A percentile compares a stretch with the other conserved stretches of the same genome.
Conservation (phyloP, 495 filamentous ascomycete species). For the Cladorrhinum samala region DNA sequence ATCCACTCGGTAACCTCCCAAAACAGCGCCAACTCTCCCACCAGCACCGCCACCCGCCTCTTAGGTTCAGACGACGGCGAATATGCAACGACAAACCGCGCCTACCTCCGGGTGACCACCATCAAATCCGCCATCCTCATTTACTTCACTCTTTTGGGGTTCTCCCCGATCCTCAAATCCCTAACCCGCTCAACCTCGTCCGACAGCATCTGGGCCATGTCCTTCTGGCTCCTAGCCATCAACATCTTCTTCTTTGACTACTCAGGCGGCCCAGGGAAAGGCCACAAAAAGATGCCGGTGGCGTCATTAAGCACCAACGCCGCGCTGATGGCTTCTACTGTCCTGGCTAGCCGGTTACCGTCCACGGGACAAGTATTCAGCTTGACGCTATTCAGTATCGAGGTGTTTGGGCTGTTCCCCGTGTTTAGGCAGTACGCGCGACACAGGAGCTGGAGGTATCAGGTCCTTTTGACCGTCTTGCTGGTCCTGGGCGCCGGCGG, state of each 20-base stretch:
- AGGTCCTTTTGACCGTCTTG: constrained; percentile 68
- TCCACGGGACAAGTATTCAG: constrained; percentile 93
- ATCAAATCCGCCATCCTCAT: constrained; percentile 90
- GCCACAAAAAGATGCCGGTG: constrained; percentile 58
- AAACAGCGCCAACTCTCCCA: constrained; percentile 18
- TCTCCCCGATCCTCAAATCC: constrained; percentile 91
- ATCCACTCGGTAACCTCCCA: constrained; percentile 32
- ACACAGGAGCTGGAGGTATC: constrained; percentile 76
- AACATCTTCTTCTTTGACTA: constrained; percentile 99
- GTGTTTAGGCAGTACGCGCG: constrained; percentile 85
- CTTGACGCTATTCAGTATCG: constrained; percentile 89
- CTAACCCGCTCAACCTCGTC: constrained; percentile 82
- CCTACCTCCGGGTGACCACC: constrained; percentile 37
- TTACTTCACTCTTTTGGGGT: constrained; percentile 81
- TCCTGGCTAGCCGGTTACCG: constrained; percentile 75
- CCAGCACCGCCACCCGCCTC: constrained; percentile 2
- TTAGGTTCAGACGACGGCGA: constrained; percentile 10
- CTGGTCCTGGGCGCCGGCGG: constrained; percentile 73
- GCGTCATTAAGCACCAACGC: constrained; percentile 83
- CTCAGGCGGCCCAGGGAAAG: constrained; percentile 39
- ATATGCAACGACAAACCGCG: constrained; percentile 15
- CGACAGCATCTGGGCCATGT: constrained; percentile 96
- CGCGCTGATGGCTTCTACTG: constrained; percentile 85
- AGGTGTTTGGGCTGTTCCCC: constrained; percentile 94
- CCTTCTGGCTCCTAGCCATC: constrained; percentile 83